Evolutionary conservation across 495 filamentous ascomycete species (phyloP).

Genomic region (Penicillium odoratum): DNA sequence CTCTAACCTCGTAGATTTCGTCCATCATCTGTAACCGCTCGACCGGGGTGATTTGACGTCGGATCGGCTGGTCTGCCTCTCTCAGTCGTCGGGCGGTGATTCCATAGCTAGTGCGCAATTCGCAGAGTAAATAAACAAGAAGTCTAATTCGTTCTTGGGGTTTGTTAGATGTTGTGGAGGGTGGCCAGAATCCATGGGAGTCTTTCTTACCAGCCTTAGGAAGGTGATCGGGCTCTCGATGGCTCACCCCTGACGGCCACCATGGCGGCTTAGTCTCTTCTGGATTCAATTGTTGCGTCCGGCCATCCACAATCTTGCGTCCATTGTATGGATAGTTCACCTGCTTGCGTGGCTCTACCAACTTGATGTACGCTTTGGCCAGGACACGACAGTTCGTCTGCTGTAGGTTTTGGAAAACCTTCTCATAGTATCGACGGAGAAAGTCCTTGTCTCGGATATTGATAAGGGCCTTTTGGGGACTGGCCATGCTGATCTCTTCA

Average conservation of each 20-base stretch:
- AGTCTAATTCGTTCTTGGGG: conserved; percentile 58
- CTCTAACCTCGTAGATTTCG: conserved; percentile 66
- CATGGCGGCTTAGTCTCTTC: conserved; percentile 61
- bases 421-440: conserved; percentile 60
- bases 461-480: conserved; percentile 39
- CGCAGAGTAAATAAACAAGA: conserved; percentile 59
- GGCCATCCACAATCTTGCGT: conserved; percentile 40
- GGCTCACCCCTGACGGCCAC: conserved; percentile 70
- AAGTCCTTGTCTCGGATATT: conserved; percentile 53
- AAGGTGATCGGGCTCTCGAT: conserved; percentile 80
- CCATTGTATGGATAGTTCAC: conserved; percentile 76
- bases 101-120: conserved; percentile 38
- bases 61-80: conserved; percentile 44
- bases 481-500: conserved; percentile 32
- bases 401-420: conserved; percentile 65
- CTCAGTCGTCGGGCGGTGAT: conserved; percentile 37
- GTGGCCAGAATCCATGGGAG: background rate
- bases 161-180: background rate
- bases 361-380: conserved; percentile 76
- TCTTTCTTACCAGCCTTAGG: conserved; percentile 60
- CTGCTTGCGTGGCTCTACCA: conserved; percentile 83
- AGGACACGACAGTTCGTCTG: conserved; percentile 68
- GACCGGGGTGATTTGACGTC: conserved; percentile 39
- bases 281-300: conserved; percentile 37
- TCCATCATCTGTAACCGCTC: conserved; percentile 50